phyloP scores from a whole-genome alignment of 2,329 filamentous ascomycete genomes.

The Fusarium verticillioides region DNA sequence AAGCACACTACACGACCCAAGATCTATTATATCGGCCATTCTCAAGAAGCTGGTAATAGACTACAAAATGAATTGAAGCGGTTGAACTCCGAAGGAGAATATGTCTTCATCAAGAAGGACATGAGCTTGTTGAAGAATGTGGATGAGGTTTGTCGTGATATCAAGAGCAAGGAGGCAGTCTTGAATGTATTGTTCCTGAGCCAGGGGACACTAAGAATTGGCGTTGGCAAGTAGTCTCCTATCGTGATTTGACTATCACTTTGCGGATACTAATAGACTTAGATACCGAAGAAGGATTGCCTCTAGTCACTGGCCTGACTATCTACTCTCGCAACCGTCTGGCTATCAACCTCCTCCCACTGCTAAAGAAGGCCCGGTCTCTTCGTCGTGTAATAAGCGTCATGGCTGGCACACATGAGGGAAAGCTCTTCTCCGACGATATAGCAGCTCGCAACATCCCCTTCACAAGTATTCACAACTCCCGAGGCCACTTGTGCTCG shows the following conservation, averaged over 20 bases:
- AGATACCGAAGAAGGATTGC: conserved; percentile 69
- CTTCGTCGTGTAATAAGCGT: conserved; percentile 43
- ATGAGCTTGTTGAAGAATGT: conserved; percentile 62
- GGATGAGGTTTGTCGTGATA: conserved; percentile 59
- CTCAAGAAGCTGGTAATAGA: conserved; percentile 49
- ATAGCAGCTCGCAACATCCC: conserved; percentile 38
- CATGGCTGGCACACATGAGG: conserved; percentile 39
- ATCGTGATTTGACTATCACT: too few species aligned
- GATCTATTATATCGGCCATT: conserved; percentile 64
- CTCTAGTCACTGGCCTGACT: conserved; percentile 60
- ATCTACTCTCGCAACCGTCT: conserved; percentile 70
- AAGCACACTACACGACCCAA: conserved; percentile 54
- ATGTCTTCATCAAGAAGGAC: conserved; percentile 62
- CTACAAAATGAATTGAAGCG: conserved; percentile 55
- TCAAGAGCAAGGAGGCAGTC: conserved; percentile 55
- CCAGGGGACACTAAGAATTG: conserved; percentile 49
- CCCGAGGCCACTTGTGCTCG: conserved; percentile 39
- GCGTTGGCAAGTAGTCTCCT: conserved; percentile 28
- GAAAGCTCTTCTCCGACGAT: conserved; percentile 36
- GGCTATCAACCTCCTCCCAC: conserved; percentile 66
- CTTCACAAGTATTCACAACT: conserved; percentile 17
- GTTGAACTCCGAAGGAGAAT: conserved; percentile 56
- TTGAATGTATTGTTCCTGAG: conserved; percentile 61
- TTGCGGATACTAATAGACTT: not conserved
- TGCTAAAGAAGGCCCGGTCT: conserved; percentile 50